Evolutionary conservation across 2,329 filamentous ascomycete species (phyloP).

Genomic region (Aspergillus costaricaensis): DNA sequence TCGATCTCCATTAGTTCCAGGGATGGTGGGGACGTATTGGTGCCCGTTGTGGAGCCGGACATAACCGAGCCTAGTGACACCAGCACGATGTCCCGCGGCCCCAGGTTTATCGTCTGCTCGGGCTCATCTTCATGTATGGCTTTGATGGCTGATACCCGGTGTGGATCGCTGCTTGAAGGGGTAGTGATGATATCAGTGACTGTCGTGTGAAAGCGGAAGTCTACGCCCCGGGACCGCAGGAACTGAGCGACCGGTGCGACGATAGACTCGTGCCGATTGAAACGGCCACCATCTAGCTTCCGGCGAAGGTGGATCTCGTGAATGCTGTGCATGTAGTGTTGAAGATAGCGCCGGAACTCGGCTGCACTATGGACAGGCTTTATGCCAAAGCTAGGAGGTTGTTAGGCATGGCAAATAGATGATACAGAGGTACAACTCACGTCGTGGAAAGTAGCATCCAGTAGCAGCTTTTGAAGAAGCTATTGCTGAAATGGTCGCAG

Average conservation of each 20-base stretch:
- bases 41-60: constrained; percentile 38
- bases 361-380: constrained; percentile 32
- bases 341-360: constrained; percentile 30
- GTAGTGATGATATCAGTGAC: constrained; percentile 30
- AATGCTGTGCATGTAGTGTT: constrained; percentile 25
- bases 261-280: constrained; percentile 30
- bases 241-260: constrained; percentile 28
- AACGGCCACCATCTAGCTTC: constrained; percentile 25
- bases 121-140: constrained; percentile 20
- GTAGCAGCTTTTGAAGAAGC: constrained; percentile 30
- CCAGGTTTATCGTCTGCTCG: constrained; percentile 25
- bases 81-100: constrained; percentile 41
- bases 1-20: constrained; percentile 27
- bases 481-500: constrained; percentile 17
- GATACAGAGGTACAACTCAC: constrained; percentile 10
- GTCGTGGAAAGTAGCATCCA: constrained; percentile 30
- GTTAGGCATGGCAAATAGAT: neutral
- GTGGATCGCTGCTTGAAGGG: constrained; percentile 4
- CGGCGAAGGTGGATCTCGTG: constrained; percentile 20
- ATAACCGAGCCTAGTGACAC: constrained; percentile 44
- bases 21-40: constrained; percentile 32
- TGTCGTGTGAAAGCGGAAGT: constrained; percentile 30
- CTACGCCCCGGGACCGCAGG: constrained; percentile 26
- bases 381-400: constrained; percentile 27
- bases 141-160: constrained; percentile 29